Evolutionary conservation across 768 basidiomycete species (phyloP).

Genomic region (Leccinum ochraceum): DNA sequence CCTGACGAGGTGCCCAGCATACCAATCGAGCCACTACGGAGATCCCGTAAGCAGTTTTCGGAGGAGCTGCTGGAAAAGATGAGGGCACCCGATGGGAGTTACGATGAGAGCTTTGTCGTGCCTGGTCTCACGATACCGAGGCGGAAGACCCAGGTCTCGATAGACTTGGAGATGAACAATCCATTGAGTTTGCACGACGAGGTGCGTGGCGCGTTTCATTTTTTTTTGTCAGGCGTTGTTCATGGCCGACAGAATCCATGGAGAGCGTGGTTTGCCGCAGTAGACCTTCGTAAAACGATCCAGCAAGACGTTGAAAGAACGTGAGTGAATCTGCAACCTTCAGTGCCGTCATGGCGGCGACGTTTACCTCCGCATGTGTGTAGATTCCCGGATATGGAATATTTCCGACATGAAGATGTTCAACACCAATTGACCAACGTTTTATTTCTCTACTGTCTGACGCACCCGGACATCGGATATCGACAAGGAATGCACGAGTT

Average conservation of each 20-base stretch:
- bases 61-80: constrained; percentile 65
- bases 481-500: constrained; percentile 99
- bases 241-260: constrained; percentile 74
- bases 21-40: constrained; percentile 45
- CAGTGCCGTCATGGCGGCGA: constrained; percentile 1
- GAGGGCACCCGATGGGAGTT: constrained; percentile 84
- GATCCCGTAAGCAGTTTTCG: constrained; percentile 57
- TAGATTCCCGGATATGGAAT: constrained; percentile 95
- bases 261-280: constrained; percentile 89
- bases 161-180: constrained; percentile 71
- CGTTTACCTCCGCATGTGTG: constrained; percentile 1
- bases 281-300: constrained; percentile 88
- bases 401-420: constrained; percentile 77
- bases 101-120: constrained; percentile 63
- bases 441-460: constrained; percentile 79
- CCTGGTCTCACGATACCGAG: constrained; percentile 49
- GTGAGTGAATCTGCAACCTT: constrained; percentile 46
- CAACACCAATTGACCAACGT: constrained; percentile 84
- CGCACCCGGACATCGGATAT: constrained; percentile 85
- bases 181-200: constrained; percentile 79
- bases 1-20: constrained; percentile 38
- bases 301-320: constrained; percentile 95
- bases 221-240: neutral
- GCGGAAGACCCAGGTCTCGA: constrained; percentile 28
- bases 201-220: constrained; percentile 37